phyloP scores from a whole-genome alignment of 352 stramenopile genomes.

The Pythium periplocum region DNA sequence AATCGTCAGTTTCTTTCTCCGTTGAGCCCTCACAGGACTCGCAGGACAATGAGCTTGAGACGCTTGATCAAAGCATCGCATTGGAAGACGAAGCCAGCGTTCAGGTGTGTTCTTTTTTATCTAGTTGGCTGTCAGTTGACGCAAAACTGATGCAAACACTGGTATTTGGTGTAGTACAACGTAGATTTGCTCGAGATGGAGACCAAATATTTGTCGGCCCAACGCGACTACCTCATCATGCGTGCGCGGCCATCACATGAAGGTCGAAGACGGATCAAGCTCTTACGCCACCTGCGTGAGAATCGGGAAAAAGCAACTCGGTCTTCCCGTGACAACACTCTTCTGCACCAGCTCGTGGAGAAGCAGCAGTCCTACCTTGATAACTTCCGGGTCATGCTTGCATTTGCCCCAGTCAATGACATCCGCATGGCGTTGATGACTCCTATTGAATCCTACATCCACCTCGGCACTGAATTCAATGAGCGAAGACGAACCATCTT shows the following conservation, averaged over 20 bases:
- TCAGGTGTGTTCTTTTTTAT: too few relatives aligned
- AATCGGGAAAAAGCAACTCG: constrained; percentile 34
- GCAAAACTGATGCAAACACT: too few relatives aligned
- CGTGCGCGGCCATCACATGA: constrained; percentile 16
- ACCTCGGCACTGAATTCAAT: constrained; percentile 49
- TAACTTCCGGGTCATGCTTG: constrained; percentile 75
- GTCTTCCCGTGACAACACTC: constrained; percentile 39
- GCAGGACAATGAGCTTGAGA: constrained; percentile 14
- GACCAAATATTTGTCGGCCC: constrained; percentile 59
- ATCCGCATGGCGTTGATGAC: constrained; percentile 73
- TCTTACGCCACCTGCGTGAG: constrained; percentile 36
- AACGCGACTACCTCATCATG: constrained; percentile 59
- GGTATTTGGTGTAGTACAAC: constrained; percentile 28
- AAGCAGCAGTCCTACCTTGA: constrained; percentile 70
- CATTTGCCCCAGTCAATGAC: constrained; percentile 69
- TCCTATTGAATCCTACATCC: constrained; percentile 74
- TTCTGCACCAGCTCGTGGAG: constrained; percentile 50
- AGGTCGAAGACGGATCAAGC: constrained; percentile 23
- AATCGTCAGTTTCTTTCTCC: constrained; percentile 18
- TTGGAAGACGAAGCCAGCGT: constrained; percentile 9
- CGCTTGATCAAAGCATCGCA: background rate
- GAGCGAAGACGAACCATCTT: constrained; percentile 58
- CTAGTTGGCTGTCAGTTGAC: too few relatives aligned
- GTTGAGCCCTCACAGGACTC: constrained; percentile 22
- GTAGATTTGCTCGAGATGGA: constrained; percentile 63